These are phyloP conservation scores for Diospyros kaki DNA, from an alignment of 148 eudicot genomes.

Conservation along the genomic window DNA sequence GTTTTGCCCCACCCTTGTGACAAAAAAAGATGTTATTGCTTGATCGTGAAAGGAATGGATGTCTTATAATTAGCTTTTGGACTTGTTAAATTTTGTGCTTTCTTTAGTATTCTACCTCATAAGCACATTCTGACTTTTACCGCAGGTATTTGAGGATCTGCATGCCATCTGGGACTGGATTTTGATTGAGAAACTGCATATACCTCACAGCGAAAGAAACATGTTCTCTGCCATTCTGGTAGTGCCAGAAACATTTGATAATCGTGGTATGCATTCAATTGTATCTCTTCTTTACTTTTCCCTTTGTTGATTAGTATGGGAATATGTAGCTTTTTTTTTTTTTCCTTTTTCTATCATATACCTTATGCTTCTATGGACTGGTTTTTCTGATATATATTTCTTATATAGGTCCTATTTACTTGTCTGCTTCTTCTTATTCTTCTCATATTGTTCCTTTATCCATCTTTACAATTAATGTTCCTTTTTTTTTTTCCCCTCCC, in stretches of 20 bases:
- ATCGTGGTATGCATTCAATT: constrained; percentile 52
- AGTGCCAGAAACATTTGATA: constrained; percentile 93
- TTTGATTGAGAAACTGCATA: constrained; percentile 68
- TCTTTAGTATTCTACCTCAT: not conserved
- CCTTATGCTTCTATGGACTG: too few relatives aligned
- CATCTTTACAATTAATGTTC: not conserved
- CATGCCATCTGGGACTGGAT: constrained; percentile 96
- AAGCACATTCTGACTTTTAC: not conserved
- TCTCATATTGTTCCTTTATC: too few relatives aligned
- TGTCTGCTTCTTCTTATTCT: not conserved
- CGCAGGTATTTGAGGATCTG: constrained; percentile 83
- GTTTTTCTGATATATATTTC: not conserved
- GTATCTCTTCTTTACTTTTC: constrained; percentile 11
- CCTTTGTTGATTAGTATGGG: not conserved
- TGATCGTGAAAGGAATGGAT: not conserved
- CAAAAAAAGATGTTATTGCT: not conserved
- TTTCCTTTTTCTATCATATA: not conserved
- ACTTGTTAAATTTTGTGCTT: not conserved
- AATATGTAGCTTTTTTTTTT: not conserved
- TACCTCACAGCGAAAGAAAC: constrained; percentile 59
- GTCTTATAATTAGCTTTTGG: not conserved
- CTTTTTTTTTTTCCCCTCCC: not conserved
- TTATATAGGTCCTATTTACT: not conserved
- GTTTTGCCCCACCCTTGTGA: not conserved
- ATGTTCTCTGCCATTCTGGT: constrained; percentile 82